A percentile compares a stretch with the other conserved stretches of the same genome.
phyloP scores from a whole-genome alignment of 2,329 filamentous ascomycete species.

The Neofusicoccum cordaticola region DNA sequence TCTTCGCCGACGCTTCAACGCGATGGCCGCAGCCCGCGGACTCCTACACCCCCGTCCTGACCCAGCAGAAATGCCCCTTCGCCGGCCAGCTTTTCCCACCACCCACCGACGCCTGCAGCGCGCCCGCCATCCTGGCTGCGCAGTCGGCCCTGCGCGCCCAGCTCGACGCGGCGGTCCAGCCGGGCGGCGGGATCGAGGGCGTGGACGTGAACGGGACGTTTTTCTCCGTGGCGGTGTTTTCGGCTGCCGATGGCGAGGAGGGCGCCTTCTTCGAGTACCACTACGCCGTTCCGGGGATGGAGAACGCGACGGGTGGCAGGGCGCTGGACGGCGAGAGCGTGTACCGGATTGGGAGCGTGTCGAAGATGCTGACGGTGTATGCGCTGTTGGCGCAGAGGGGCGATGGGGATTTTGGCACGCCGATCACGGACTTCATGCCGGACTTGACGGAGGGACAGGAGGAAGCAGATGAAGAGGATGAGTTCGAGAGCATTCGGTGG shows the following conservation, averaged over 20 bases:
- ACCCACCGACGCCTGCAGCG: neutral
- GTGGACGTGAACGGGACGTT: constrained; percentile 26
- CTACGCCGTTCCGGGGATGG: constrained; percentile 23
- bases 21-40: neutral
- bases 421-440: constrained; percentile 44
- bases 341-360: constrained; percentile 45
- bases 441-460: neutral
- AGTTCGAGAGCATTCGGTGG: constrained; percentile 2
- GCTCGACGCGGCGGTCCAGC: neutral
- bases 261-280: constrained; percentile 34
- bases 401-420: constrained; percentile 36
- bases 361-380: constrained; percentile 47
- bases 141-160: constrained; percentile 17
- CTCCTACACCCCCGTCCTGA: too few relatives aligned
- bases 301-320: constrained; percentile 20
- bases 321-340: constrained; percentile 33
- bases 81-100: constrained; percentile 17
- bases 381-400: constrained; percentile 43
- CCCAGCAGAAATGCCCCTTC: constrained; percentile 14
- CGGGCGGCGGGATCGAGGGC: neutral
- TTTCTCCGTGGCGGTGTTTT: constrained; percentile 42
- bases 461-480: neutral
- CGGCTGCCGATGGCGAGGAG: constrained; percentile 20
- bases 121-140: neutral
- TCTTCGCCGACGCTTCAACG: neutral